Evolutionary conservation across 1,139 yeast genomes (phyloP), one percentile per base, ranked within the genome.

Genomic region (Trichomonascaceae sp.): DNA sequence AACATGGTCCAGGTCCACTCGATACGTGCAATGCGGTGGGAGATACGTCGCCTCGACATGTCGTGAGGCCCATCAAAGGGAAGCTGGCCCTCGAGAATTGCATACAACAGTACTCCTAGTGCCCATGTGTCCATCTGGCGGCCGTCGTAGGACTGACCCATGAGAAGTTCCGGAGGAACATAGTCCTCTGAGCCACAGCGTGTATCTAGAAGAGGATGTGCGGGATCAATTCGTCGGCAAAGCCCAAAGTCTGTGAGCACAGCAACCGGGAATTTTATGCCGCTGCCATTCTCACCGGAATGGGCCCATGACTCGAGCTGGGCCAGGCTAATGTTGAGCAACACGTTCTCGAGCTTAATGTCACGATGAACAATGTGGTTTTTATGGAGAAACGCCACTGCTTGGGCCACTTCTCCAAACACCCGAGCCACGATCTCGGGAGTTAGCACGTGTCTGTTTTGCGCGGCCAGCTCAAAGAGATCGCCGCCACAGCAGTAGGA

Each of bases 141-240:
- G 3, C 98, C 98, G 50, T 87, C 87, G 51, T 89, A 89, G 14
- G 82, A 76, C 38, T 82, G 65, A 0, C 97, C 97, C 75, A 89
- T 74, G 28, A 89, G 61, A 25, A 89, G 61, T 53, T 89, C 98
- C 0, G 97, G 98, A 0, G 95, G 76, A 2, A 89, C 93, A 47
- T 89, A 89, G 54, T 89, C 97, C 43, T 84, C 95, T 1, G 94
- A 80, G 0, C 98, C 98, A 56, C 98, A 89, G 38, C 97, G 60
- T 1, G 97, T 87, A 2, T 78, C 66, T 18, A 92, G 64, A 37
- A 77, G 47, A 27, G 85, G 82, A 41, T 69, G 64, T 0, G 60
- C 63, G 1, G 70, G 67, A 31, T 69, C 71, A 15, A 87, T 66
- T 35, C 65, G 62, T 46, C 84, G 76, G 11, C 94, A 78, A 17